A percentile compares a stretch with the other conserved stretches of the same genome.
These are phyloP conservation scores for Gossypium armourianum DNA, from an alignment of 441 rosid genomes.

Conservation along the genomic window DNA sequence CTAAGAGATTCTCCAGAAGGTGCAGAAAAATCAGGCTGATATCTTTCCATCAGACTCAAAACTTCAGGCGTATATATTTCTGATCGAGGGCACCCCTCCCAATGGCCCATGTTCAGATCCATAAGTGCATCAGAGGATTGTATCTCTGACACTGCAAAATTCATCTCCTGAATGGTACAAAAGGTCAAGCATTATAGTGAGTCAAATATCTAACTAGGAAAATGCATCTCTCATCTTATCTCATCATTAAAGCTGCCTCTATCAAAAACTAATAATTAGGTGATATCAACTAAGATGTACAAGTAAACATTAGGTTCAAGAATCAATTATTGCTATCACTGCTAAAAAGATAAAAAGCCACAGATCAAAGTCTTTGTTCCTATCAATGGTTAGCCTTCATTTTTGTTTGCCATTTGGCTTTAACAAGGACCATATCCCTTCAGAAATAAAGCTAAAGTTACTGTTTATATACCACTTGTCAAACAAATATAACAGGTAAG, in stretches of 20 bases:
- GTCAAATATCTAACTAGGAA: conserved; percentile 11
- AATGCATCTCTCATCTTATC: not conserved
- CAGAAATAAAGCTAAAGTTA: not conserved
- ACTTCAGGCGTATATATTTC: conserved; percentile 58
- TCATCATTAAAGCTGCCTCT: not conserved
- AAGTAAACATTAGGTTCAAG: not conserved
- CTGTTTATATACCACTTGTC: not conserved
- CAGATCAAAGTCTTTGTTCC: not conserved
- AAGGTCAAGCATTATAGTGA: conserved; percentile 10
- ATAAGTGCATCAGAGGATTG: conserved; percentile 54
- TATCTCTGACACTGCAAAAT: conserved; percentile 53
- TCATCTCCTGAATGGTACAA: conserved; percentile 59
- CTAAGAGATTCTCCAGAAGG: conserved; percentile 85
- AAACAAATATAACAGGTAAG: not conserved
- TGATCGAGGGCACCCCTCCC: conserved; percentile 65
- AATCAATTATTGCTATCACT: not conserved
- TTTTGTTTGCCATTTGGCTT: not conserved
- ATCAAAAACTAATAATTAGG: not conserved
- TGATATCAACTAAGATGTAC: not conserved
- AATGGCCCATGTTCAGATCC: conserved; percentile 75
- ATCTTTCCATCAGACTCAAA: conserved; percentile 45
- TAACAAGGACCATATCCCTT: not conserved
- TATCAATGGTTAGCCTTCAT: not conserved
- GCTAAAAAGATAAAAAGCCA: not conserved
- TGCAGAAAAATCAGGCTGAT: conserved; percentile 72